Evolutionary conservation across 768 basidiomycete species (phyloP), one percentile per base, ranked within the genome.

Genomic region (Boletus tylopilopsis): DNA sequence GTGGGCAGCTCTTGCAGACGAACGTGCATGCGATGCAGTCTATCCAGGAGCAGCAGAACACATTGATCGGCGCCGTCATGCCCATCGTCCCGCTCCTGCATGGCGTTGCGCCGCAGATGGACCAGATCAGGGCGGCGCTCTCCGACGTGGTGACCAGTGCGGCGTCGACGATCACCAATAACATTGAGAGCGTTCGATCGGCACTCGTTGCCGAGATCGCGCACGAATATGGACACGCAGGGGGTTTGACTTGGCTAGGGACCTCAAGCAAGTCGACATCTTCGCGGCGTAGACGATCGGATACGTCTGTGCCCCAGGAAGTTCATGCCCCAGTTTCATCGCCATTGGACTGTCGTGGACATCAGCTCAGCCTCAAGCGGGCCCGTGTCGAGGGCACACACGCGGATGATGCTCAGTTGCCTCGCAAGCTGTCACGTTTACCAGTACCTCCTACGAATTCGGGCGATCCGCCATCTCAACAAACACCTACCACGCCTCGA

Each of bases 1-100:
- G n/a, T n/a, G 72, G 51, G 55, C 66, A 42, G 65, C 58, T 68
- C 34, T 65, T 84, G 22, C 80, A 83, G 61, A 72, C 73, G 15
- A 80, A 85, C 47, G 68, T 72, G 2, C 77, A 80, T 58, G 72
- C 75, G 11, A 68, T 87, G 43, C 82, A 82, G 52, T 73, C 74
- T 2, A 63, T 87, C 21, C 82, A 85, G 43, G 59, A 64, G 15
- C 63, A 64, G 24, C 60, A 64, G 19, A 62, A 60, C 16, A 43
- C 49, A 0, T 27, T 66, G 32, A 50, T 87, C 2, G 61, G 78
- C 21, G 69, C 79, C 11, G 65, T 89, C 2, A 53, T 78, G 0
- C 83, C 87, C 7, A 64, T 89, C 15, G 64, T 84, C 3, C 84
- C 86, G 23, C 67, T 84, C 5, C 51, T 87, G 2, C 82, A 85